Base-by-base conservation (phyloP, 495 filamentous ascomycete genomes). In the Bathelium albidoporum region DNA sequence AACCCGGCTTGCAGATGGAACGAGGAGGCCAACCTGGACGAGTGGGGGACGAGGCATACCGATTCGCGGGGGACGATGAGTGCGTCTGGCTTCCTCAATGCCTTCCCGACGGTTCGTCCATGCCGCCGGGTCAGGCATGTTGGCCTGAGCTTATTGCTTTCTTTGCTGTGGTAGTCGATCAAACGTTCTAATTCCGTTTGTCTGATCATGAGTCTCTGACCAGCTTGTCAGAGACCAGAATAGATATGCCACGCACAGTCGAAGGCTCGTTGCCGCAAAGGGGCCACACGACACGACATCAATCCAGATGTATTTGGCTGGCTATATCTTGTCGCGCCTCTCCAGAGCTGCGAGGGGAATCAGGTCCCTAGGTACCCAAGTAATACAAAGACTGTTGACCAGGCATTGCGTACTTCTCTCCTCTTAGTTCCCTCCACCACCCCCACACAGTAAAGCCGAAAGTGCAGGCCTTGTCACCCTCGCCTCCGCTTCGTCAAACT, bases 401-500 rank as follows among this genome's bases (percentile, higher is more conserved):
- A n/a, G n/a, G n/a, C n/a, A n/a, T n/a, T 39, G 14, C 34, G 5
- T 39, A 5, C 14, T 39, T 39, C 14, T 39, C 34, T 39, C 34
- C 34, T 39, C 14, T 14, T 39, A 5, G 14, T 5, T 24, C 49
- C 29, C 7, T 2, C 1, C 5, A n/a, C 20, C 22, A 55, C 16
- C 49, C 49, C 24, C 20, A 28, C 49, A 55, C 16, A n/a, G 1
- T 24, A n/a, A 55, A 55, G 20, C 20, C 49, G 22, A 55, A 24
- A 5, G 34, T 39, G 34, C 5, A 5, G 14, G 5, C 34, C 49
- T 20, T 12, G 22, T 12, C 44, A 49, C 22, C 44, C 44, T 49
- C 44, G 44, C 22, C n/a, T 49, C n/a, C 44, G 44, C 44, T 49
- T 12, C 49, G 49, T 29, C 49, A 26, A 55, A 55, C 49, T 55